phyloP scores from a whole-genome alignment of 306 rosid species.

The Malus domestica region ASM211411v1 NC_041792.1:30492407-30492906 shows the following conservation, averaged over 20 bases:
- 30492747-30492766: neutral
- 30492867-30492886: neutral
- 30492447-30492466: conserved; percentile 51
- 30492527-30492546: conserved; percentile 39
- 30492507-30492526: conserved; percentile 30
- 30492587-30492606: neutral
- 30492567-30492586: neutral
- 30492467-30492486: conserved; percentile 58
- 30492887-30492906: neutral
- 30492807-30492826: neutral
- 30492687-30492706: neutral
- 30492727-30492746: neutral
- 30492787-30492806: neutral
- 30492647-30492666: neutral
- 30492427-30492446: conserved; percentile 72
- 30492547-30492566: conserved; percentile 33
- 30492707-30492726: neutral
- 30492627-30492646: neutral
- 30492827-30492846: neutral
- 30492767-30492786: neutral
- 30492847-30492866: neutral
- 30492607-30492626: neutral
- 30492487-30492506: conserved; percentile 50
- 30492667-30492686: neutral
- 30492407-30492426: conserved; percentile 16